These are phyloP conservation scores for Phytophthora cactorum DNA, from an alignment of 352 stramenopile genomes.

Conservation along the genomic window DNA sequence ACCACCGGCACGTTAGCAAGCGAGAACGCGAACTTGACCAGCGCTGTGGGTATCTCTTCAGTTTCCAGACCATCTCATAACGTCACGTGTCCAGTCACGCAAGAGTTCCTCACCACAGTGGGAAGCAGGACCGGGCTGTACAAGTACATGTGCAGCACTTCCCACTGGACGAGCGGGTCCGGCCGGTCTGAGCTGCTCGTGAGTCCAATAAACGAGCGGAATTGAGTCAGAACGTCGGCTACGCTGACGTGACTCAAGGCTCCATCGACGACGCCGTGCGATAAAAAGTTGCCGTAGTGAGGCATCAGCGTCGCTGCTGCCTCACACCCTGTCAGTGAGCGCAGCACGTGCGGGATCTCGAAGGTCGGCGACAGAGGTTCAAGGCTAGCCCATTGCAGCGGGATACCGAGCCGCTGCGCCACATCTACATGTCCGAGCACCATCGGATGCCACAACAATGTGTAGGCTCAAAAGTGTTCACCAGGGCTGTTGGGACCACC, in stretches of 20 bases:
- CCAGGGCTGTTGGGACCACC: conserved; percentile 31
- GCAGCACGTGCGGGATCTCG: conserved; percentile 51
- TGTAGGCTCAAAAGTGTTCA: conserved; percentile 46
- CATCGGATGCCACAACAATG: conserved; percentile 49
- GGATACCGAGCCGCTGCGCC: conserved; percentile 49
- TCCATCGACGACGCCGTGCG: conserved; percentile 36
- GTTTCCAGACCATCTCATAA: conserved; percentile 5
- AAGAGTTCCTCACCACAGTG: conserved; percentile 51
- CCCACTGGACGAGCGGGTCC: conserved; percentile 39
- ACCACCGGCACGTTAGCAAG: conserved; percentile 24
- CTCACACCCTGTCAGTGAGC: conserved; percentile 8
- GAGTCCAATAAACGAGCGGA: conserved; percentile 52
- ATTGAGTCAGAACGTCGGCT: conserved; percentile 45
- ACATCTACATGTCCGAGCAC: conserved; percentile 53
- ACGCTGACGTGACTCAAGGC: conserved; percentile 39
- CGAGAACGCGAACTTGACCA: conserved; percentile 27
- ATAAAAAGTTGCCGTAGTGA: conserved; percentile 43
- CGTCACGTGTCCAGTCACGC: conserved; percentile 46
- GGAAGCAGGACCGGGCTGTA: conserved; percentile 45
- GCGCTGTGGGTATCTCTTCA: background rate
- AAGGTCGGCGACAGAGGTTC: conserved; percentile 50
- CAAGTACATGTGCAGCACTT: conserved; percentile 57
- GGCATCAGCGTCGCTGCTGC: conserved; percentile 28
- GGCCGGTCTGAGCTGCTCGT: conserved; percentile 28
- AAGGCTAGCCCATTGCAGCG: conserved; percentile 48